Base-by-base conservation (phyloP, 257 asterid species). In the Voacanga thouarsii region DNA sequence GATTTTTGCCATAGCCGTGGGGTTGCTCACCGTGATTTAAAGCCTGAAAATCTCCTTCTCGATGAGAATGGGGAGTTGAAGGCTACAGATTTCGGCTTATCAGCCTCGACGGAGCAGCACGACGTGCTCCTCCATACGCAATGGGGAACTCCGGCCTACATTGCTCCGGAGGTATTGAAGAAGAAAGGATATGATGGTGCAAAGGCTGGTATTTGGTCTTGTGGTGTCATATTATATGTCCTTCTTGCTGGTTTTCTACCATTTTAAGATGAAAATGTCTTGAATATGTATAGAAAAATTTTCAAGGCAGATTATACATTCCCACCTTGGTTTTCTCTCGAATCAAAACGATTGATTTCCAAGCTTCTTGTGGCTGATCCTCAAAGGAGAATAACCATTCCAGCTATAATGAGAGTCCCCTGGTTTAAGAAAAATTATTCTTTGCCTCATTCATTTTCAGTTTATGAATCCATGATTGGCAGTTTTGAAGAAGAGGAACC, bases 31-130 rank as follows among this genome's bases (percentile, higher is more conserved):
- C 82, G 85, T 3, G 85, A 82, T 33, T 73, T 82, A 68, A 82
- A 90, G 86, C 92, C 91, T 24, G 92, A 90, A 77, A 90, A 90
- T 57, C 88, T 90, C 33, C 91, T 90, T 49, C 90, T 90, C 3
- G 94, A 90, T 14, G 92, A 90, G 83, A 80, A 87, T 41, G 89
- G 45, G 41, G 83, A 88, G 65, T 63, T 90, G 79, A 90, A 88
- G 71, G 70, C 88, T 47, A 85, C 91, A 10, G 92, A 90, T 78
- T 90, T 90, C n/a, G 92, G 95, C 12, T 63, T 90, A 76, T 88
- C 91, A 3, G 92, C 88, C 4, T 61, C 88, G 80, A 89, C 83
- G 28, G 87, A 83, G 81, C 85, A 82, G 56, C 80, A 43, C 26
- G 89, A 75, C 21, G 89, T 86, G 0, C 87, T 90, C 57, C 88